These are phyloP conservation scores for Phialocephala subalpina DNA, from an alignment of 2,329 filamentous ascomycete species.

Conservation along the genomic window DNA sequence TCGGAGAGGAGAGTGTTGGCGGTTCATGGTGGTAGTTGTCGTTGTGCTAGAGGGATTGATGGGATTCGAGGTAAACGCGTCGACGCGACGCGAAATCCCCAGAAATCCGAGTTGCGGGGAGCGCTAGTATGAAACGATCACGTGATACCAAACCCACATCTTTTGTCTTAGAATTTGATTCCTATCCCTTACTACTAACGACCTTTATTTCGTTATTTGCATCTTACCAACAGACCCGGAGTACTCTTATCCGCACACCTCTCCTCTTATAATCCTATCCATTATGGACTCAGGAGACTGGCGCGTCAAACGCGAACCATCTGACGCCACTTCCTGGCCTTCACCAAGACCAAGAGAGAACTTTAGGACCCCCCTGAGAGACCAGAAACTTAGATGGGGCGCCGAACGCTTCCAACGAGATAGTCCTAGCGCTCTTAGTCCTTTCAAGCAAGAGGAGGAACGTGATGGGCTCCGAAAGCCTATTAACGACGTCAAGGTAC, in stretches of 20 bases:
- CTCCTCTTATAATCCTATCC: not conserved
- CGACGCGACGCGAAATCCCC: not conserved
- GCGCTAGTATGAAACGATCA: not conserved
- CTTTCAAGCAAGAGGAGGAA: conserved; percentile 6
- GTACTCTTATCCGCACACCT: not conserved
- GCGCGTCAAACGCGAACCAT: conserved; percentile 35
- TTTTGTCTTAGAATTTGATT: not conserved
- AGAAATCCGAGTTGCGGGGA: not conserved
- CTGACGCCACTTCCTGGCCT: conserved; percentile 21
- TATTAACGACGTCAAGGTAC: conserved; percentile 24
- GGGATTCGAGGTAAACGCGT: too few species aligned
- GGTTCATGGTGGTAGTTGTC: too few species aligned
- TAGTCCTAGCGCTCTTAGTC: not conserved
- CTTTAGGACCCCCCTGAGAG: not conserved
- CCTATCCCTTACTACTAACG: not conserved
- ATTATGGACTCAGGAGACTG: conserved; percentile 40
- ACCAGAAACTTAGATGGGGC: not conserved
- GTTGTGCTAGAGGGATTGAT: too few species aligned
- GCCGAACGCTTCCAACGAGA: not conserved
- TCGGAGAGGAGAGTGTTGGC: too few species aligned
- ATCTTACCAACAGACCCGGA: not conserved
- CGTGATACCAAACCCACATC: not conserved
- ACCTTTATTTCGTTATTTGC: not conserved
- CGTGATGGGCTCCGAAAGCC: conserved; percentile 27
- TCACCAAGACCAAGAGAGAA: conserved; percentile 13